Percentiles rank a stretch among this genome's conserved stretches.
Conservation (phyloP, 768 basidiomycete species). For the Leccinum barrowsii region DNA sequence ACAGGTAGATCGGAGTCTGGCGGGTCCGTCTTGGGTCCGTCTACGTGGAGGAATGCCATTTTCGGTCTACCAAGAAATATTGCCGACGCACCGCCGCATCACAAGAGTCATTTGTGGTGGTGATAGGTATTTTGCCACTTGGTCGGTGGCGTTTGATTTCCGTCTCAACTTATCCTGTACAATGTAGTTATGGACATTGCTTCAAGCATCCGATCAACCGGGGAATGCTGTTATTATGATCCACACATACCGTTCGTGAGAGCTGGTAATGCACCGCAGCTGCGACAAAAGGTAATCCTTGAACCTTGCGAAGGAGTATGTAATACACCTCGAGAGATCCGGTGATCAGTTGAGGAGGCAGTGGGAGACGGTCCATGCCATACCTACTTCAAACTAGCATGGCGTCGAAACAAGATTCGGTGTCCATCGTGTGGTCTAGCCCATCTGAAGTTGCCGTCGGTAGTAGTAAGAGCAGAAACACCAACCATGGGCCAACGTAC, state of each 20-base stretch:
- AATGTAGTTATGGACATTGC: conserved; percentile 95
- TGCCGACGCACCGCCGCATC: neutral
- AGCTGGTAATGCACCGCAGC: conserved; percentile 97
- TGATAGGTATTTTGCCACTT: conserved; percentile 43
- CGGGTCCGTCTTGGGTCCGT: conserved; percentile 99
- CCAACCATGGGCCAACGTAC: conserved; percentile 45
- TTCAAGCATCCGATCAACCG: conserved; percentile 96
- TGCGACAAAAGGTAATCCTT: conserved; percentile 95
- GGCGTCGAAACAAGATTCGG: conserved; percentile 61
- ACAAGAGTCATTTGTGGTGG: conserved; percentile 73
- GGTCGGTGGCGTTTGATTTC: conserved; percentile 91
- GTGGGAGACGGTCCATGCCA: conserved; percentile 97
- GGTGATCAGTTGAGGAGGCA: conserved; percentile 93
- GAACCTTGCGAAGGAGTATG: conserved; percentile 93
- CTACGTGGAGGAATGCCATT: conserved; percentile 35
- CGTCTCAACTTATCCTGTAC: conserved; percentile 95
- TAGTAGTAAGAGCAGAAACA: conserved; percentile 2
- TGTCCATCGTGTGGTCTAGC: too few species aligned
- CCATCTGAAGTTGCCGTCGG: neutral
- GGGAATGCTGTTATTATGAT: conserved; percentile 55
- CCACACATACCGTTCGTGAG: conserved; percentile 80
- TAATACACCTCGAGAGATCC: conserved; percentile 96
- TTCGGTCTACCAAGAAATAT: conserved; percentile 1
- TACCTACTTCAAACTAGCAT: conserved; percentile 79
- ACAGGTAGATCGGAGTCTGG: conserved; percentile 83